A percentile compares a stretch with the other conserved stretches of the same genome.
Evolutionary conservation across 2,329 filamentous ascomycete genomes (phyloP).

Genomic region (Exophiala aquamarina): DNA sequence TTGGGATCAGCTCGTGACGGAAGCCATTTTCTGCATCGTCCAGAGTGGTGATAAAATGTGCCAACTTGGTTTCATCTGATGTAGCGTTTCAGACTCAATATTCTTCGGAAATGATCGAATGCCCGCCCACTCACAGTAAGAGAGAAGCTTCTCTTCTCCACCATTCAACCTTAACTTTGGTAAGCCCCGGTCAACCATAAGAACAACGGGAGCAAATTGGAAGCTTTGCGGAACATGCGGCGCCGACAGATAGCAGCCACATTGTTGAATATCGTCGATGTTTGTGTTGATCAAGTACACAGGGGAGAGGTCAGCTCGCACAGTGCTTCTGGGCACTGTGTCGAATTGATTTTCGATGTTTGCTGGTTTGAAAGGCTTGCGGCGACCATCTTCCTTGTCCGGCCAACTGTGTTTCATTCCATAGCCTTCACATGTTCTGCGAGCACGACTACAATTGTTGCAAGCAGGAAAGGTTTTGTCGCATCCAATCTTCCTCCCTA

Average conservation of each 20-base stretch:
- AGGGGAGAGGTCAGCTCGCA: too few species aligned
- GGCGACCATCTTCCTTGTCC: constrained; percentile 3
- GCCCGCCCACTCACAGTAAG: constrained; percentile 6
- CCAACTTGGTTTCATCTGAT: constrained; percentile 2
- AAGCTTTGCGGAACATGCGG: too few species aligned
- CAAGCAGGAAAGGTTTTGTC: constrained; percentile 4
- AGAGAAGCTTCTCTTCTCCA: background rate
- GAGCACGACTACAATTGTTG: constrained; percentile 8
- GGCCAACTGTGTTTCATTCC: constrained; percentile 3
- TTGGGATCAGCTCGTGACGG: constrained; percentile 5
- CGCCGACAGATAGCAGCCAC: too few species aligned
- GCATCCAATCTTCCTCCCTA: constrained; percentile 7
- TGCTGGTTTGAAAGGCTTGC: background rate
- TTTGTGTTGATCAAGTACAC: too few species aligned
- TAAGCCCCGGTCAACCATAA: background rate
- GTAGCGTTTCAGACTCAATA: background rate
- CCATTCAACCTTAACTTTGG: background rate
- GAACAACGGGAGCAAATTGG: too few species aligned
- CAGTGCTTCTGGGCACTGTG: too few species aligned
- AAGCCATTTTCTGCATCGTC: constrained; percentile 9
- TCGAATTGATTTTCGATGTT: too few species aligned
- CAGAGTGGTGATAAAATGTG: constrained; percentile 5
- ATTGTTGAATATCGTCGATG: too few species aligned
- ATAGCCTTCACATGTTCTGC: constrained; percentile 1
- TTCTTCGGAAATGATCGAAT: too few species aligned